Percentiles rank a stretch among this genome's conserved stretches.
Conservation (phyloP, 345 rosid genomes). For the Clausena lansium region DNA sequence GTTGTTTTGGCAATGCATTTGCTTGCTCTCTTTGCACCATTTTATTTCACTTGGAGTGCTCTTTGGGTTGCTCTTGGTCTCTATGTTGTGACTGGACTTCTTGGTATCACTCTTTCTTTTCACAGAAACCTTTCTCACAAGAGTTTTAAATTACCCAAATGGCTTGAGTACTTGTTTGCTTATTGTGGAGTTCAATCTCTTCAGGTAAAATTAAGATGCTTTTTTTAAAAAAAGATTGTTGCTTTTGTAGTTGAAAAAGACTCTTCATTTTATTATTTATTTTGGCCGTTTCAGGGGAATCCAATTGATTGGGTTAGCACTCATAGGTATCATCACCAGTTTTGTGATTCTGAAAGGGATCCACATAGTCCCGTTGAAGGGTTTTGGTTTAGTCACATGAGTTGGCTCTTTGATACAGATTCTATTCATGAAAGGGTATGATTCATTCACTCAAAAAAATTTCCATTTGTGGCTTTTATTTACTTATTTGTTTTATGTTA, state of each 20-base stretch:
- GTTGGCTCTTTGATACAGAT: constrained; percentile 75
- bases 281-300: constrained; percentile 38
- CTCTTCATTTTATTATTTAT: background rate
- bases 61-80: constrained; percentile 61
- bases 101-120: constrained; percentile 72
- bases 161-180: constrained; percentile 86
- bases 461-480: background rate
- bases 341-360: constrained; percentile 83
- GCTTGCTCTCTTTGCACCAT: constrained; percentile 69
- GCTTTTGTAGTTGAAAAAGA: background rate
- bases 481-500: background rate
- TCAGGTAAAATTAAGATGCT: constrained; percentile 45
- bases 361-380: constrained; percentile 95
- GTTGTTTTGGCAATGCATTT: constrained; percentile 62
- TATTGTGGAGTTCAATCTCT: constrained; percentile 79
- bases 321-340: constrained; percentile 89
- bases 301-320: constrained; percentile 97
- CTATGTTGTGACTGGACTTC: constrained; percentile 59
- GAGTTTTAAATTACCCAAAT: constrained; percentile 76
- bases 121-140: constrained; percentile 74
- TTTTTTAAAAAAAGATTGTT: background rate
- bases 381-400: constrained; percentile 90
- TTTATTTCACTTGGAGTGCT: constrained; percentile 74
- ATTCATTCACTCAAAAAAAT: background rate
- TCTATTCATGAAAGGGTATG: constrained; percentile 55